Conservation (phyloP, 2,329 filamentous ascomycete genomes). For the Aspergillus ibericus region DNA sequence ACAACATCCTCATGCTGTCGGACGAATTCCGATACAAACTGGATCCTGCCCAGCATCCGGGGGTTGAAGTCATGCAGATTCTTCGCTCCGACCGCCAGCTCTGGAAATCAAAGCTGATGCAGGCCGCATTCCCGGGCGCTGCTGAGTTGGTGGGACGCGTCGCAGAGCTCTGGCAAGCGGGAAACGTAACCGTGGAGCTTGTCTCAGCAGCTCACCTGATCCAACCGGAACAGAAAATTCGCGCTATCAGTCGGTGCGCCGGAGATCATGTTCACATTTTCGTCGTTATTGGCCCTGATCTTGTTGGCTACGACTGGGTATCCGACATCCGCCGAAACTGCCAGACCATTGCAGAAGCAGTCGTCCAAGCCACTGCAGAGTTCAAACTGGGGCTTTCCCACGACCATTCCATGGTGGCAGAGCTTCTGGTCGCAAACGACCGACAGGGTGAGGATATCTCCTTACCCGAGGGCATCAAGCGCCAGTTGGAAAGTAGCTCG, state of each 20-base stretch:
- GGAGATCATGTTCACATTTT: conserved; percentile 26
- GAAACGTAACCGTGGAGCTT: conserved; percentile 15
- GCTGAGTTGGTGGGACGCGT: conserved; percentile 31
- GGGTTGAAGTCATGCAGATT: conserved; percentile 44
- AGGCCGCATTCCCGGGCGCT: conserved; percentile 47
- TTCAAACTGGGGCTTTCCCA: conserved; percentile 33
- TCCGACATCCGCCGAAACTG: conserved; percentile 34
- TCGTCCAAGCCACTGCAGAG: conserved; percentile 37
- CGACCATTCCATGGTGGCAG: conserved; percentile 34
- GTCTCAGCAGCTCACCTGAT: conserved; percentile 14
- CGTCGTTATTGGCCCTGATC: conserved; percentile 27
- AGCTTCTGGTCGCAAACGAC: conserved; percentile 28
- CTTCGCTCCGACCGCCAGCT: conserved; percentile 36
- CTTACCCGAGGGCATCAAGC: conserved; percentile 18
- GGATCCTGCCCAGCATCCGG: conserved; percentile 42
- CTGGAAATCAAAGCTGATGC: conserved; percentile 19
- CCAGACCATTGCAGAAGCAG: conserved; percentile 36
- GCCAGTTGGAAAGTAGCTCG: conserved; percentile 27
- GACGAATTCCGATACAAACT: conserved; percentile 43
- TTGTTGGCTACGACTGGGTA: conserved; percentile 23
- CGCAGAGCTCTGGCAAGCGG: conserved; percentile 32
- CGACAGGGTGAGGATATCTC: conserved; percentile 28
- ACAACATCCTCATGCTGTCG: conserved; percentile 29
- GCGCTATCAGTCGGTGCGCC: conserved; percentile 12
- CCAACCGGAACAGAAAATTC: conserved; percentile 13